These are phyloP conservation scores for Venturia asperata DNA, from an alignment of 2,329 filamentous ascomycete genomes.

Conservation along the genomic window DNA sequence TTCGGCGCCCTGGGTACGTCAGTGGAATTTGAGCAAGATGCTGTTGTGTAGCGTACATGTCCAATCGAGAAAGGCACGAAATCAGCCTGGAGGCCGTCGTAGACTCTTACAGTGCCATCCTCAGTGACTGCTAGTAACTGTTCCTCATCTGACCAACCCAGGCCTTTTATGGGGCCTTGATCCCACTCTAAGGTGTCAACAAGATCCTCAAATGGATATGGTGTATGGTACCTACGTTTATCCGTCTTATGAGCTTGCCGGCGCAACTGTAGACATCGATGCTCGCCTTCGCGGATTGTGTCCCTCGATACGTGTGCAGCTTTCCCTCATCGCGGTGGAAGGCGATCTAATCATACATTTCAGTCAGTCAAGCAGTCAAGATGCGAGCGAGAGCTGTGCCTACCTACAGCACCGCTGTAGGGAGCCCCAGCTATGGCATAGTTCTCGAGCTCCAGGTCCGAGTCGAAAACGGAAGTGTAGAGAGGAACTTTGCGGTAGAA, in stretches of 20 bases:
- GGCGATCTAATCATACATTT: constrained; percentile 49
- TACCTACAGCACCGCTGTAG: constrained; percentile 90
- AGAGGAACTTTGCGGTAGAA: constrained; percentile 95
- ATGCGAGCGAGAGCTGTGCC: constrained; percentile 22
- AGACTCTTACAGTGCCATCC: constrained; percentile 86
- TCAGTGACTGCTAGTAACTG: constrained; percentile 79
- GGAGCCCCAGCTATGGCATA: constrained; percentile 87
- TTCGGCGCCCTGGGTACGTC: constrained; percentile 59
- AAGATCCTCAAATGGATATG: constrained; percentile 20
- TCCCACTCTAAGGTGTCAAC: constrained; percentile 59
- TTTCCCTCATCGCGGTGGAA: constrained; percentile 85
- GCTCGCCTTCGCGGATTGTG: constrained; percentile 65
- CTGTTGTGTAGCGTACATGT: constrained; percentile 44
- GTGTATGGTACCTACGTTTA: constrained; percentile 47
- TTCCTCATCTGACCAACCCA: constrained; percentile 97
- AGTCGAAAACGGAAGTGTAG: constrained; percentile 88
- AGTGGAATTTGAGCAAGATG: neutral
- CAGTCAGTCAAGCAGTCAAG: constrained; percentile 8
- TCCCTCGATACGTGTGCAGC: constrained; percentile 67
- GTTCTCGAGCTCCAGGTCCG: constrained; percentile 89
- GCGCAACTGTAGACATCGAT: constrained; percentile 95
- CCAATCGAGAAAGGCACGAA: constrained; percentile 92
- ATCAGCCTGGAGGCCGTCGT: constrained; percentile 85
- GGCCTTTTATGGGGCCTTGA: constrained; percentile 73
- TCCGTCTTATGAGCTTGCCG: constrained; percentile 76